Evolutionary conservation across 208 protist genomes (phyloP).

Genomic region (Histomonas meleagridis): DNA sequence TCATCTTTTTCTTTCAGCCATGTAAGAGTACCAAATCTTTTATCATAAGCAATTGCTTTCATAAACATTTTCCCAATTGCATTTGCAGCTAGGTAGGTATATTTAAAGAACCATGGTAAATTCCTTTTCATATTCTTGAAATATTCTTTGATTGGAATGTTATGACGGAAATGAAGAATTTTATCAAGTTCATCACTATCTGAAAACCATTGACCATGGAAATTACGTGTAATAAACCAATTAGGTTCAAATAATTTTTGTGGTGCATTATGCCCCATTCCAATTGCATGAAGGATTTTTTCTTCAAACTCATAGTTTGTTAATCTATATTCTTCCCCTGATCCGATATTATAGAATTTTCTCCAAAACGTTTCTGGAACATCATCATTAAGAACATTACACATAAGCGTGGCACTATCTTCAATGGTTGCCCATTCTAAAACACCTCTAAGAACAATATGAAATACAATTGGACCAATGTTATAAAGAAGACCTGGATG

Average conservation of each 20-base stretch:
- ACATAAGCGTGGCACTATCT: not conserved
- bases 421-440: slow-evolving; percentile 5
- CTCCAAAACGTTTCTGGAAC: not conserved
- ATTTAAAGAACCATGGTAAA: not conserved
- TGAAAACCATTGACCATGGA: not conserved
- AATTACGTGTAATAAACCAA: not conserved
- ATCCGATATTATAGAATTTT: slow-evolving; percentile 25
- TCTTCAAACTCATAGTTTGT: slow-evolving; percentile 18
- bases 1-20: not conserved
- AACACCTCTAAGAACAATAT: not conserved
- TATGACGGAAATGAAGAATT: not conserved
- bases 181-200: not conserved
- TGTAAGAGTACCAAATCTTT: not conserved
- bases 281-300: not conserved
- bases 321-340: not conserved
- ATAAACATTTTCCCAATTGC: not conserved
- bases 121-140: not conserved
- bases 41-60: not conserved
- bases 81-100: too few relatives aligned
- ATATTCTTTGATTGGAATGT: not conserved
- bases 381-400: not conserved
- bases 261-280: not conserved
- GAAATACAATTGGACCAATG: not conserved
- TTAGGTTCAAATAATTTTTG: not conserved
- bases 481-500: not conserved